These are phyloP conservation scores for Oryza australiensis DNA, from an alignment of 176 grass and related monocot genomes.

Conservation along the genomic window DNA sequence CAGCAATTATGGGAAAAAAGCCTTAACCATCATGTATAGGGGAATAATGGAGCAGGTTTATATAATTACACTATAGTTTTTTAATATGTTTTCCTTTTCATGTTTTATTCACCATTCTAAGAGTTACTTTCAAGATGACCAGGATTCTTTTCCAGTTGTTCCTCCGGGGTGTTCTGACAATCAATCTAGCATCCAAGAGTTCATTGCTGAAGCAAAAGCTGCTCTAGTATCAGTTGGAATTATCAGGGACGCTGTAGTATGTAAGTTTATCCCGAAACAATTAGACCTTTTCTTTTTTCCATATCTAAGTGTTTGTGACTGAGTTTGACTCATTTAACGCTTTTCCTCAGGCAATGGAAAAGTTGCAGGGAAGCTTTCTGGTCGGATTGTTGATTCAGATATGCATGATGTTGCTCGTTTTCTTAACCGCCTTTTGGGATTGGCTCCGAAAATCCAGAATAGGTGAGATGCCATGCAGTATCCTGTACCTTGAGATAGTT, in stretches of 20 bases:
- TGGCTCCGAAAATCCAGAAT: conserved; percentile 90
- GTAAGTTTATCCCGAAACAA: conserved; percentile 56
- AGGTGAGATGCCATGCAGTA: conserved; percentile 45
- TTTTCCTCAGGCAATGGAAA: conserved; percentile 74
- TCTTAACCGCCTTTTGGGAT: conserved; percentile 91
- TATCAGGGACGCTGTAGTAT: conserved; percentile 70
- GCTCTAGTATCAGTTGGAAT: conserved; percentile 97
- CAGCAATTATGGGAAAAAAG: conserved; percentile 87
- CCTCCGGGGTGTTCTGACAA: conserved; percentile 94
- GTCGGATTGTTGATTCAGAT: conserved; percentile 93
- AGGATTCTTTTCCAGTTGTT: conserved; percentile 81
- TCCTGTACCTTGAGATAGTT: neutral
- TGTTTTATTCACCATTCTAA: conserved; percentile 44
- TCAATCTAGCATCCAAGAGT: conserved; percentile 54
- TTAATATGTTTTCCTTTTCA: conserved; percentile 19
- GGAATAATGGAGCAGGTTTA: conserved; percentile 98
- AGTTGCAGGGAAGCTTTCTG: conserved; percentile 72
- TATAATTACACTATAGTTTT: conserved; percentile 33
- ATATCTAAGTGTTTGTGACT: conserved; percentile 19
- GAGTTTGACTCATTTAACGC: conserved; percentile 11
- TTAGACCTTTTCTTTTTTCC: neutral
- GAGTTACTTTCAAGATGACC: conserved; percentile 55
- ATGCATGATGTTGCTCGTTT: conserved; percentile 99
- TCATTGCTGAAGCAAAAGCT: conserved; percentile 74
- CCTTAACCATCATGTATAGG: conserved; percentile 77